Base-by-base conservation (phyloP, 73 alveolate species). In the Paramecium caudatum region DNA sequence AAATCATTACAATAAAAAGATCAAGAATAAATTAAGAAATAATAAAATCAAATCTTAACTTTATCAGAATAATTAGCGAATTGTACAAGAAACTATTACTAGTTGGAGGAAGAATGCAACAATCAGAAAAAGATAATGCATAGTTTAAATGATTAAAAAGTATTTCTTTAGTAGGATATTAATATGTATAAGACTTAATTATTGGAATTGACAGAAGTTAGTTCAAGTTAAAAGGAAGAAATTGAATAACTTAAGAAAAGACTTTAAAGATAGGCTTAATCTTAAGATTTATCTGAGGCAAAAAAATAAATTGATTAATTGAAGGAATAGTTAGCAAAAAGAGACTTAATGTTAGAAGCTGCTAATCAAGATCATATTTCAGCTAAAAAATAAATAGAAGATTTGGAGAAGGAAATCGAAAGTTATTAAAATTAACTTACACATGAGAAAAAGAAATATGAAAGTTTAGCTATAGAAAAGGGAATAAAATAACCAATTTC, bases 391-490 rank as follows among this genome's bases (percentile, higher is more conserved):
- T 32, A 68, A 16, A 68, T 68, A 68, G 84, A 68, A 0, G 50
- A 68, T 15, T 5, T 68, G 8, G 84, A 68, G 61, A 37, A 34
- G 30, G 47, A 32, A 4, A 68, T 68, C 13, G 84, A 68, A 37
- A 49, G 50, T 17, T 68, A 32, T 34, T 68, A 68, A 23, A 68
- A 68, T 68, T 21, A 68, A 68, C 19, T 68, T 2, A 68, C 19
- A 7, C 84, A 68, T 68, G 84, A 68, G 61, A 32, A 68, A 4
- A 68, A 68, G 33, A 68, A 37, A 68, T 68, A 68, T 37, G 84
- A 68, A 23, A 68, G 84, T 37, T 37, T 68, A 6, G 55, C 84
- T 9, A 33, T 68, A 36, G 84, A 68, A 43, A 68, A 68, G 37
- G 84, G 84, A 68, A 68, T 68, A 1, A 68, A 68, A 6, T 68